A percentile compares a stretch with the other conserved stretches of the same genome.
These are phyloP conservation scores for Colletotrichum gloeosporioides DNA, from an alignment of 2,329 filamentous ascomycete genomes.

Conservation along the genomic window DNA sequence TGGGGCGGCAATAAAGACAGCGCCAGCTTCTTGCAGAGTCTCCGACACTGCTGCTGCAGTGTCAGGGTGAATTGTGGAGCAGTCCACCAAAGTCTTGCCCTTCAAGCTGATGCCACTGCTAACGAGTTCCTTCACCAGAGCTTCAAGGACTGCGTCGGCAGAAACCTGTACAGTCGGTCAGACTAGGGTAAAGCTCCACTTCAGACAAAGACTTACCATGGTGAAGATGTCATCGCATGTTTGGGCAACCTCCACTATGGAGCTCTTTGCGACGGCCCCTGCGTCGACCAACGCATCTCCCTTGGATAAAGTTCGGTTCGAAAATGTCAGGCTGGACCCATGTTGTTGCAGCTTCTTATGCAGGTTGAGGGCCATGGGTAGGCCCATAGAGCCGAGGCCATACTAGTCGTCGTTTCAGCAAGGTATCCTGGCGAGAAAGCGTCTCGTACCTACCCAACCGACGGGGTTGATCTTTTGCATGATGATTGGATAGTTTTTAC, in stretches of 20 bases:
- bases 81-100: conserved; percentile 51
- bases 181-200: not conserved
- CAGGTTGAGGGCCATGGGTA: conserved; percentile 54
- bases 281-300: conserved; percentile 35
- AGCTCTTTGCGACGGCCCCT: conserved; percentile 29
- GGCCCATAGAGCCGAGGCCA: conserved; percentile 57
- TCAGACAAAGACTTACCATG: conserved; percentile 36
- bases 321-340: conserved; percentile 39
- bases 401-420: not conserved
- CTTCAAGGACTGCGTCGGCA: conserved; percentile 43
- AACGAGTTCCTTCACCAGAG: conserved; percentile 34
- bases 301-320: conserved; percentile 51
- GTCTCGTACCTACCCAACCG: not conserved
- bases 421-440: not conserved
- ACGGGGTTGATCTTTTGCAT: conserved; percentile 6
- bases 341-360: conserved; percentile 38
- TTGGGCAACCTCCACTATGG: conserved; percentile 31
- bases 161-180: not conserved
- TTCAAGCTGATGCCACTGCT: conserved; percentile 22
- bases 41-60: conserved; percentile 37
- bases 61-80: conserved; percentile 54
- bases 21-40: conserved; percentile 33
- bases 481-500: not conserved
- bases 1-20: conserved; percentile 47
- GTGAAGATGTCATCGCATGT: conserved; percentile 40